These are phyloP conservation scores for Rosa persica DNA, from an alignment of 306 rosid species.

Conservation along the genomic window DNA sequence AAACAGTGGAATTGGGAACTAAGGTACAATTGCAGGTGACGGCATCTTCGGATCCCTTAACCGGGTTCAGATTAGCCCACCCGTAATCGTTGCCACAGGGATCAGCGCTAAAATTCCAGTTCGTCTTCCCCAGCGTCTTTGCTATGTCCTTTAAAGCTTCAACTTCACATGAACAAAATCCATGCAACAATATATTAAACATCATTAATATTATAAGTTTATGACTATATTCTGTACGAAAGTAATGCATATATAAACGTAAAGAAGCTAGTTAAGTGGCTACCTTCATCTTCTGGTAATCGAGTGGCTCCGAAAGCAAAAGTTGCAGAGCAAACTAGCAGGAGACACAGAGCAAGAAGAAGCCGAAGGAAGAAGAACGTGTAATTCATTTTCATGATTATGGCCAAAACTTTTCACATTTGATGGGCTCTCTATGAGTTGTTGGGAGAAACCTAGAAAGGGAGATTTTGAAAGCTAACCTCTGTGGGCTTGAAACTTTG, in stretches of 20 bases:
- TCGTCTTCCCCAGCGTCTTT: constrained; percentile 42
- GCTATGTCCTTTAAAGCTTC: constrained; percentile 44
- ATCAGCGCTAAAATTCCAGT: constrained; percentile 51
- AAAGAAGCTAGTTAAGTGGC: background rate
- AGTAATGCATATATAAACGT: background rate
- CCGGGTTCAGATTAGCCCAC: constrained; percentile 33
- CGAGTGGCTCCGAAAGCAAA: constrained; percentile 29
- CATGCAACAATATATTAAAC: background rate
- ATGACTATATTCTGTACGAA: too few relatives aligned
- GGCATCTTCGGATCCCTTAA: constrained; percentile 17
- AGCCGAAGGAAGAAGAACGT: background rate
- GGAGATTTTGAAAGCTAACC: background rate
- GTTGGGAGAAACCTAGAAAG: background rate
- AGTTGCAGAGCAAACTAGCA: constrained; percentile 16
- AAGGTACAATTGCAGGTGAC: constrained; percentile 47
- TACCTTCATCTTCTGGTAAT: constrained; percentile 37
- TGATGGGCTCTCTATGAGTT: background rate
- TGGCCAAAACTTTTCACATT: background rate
- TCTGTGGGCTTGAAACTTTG: background rate
- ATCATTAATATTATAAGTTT: background rate
- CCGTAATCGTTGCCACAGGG: constrained; percentile 45
- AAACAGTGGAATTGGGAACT: constrained; percentile 14
- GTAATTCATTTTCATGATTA: background rate
- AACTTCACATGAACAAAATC: constrained; percentile 27
- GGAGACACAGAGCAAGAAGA: constrained; percentile 12